Percentiles rank a stretch among this genome's conserved stretches.
Evolutionary conservation across 805 yeast genomes (phyloP).

Genomic region (Wickerhamiella cacticola): DNA sequence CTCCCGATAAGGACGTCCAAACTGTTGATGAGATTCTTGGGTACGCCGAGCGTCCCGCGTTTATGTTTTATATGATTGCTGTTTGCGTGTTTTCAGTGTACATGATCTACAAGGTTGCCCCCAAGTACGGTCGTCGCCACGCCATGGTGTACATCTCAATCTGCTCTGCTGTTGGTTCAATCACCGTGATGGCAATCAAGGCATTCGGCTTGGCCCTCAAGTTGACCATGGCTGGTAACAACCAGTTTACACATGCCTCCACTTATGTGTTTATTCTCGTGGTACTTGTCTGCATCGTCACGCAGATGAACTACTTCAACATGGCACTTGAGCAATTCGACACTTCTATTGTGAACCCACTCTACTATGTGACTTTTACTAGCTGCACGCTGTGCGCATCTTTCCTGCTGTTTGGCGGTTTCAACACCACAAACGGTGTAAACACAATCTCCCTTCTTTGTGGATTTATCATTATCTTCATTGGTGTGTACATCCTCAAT

Average conservation of each 20-base stretch:
- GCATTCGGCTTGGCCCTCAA: constrained; percentile 89
- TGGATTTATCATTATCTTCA: constrained; percentile 76
- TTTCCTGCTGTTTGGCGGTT: constrained; percentile 73
- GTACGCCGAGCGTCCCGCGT: constrained; percentile 66
- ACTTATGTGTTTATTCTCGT: constrained; percentile 71
- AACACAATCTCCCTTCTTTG: constrained; percentile 70
- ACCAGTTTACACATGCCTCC: constrained; percentile 74
- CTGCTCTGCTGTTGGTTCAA: constrained; percentile 82
- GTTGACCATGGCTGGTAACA: constrained; percentile 70
- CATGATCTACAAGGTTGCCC: constrained; percentile 76
- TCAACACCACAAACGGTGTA: constrained; percentile 69
- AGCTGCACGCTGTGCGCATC: constrained; percentile 79
- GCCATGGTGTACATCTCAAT: constrained; percentile 85
- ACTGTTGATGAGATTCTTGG: constrained; percentile 79
- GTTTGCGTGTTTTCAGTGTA: constrained; percentile 60
- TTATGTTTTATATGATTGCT: constrained; percentile 48
- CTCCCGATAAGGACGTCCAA: constrained; percentile 79
- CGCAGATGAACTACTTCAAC: constrained; percentile 90
- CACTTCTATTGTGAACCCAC: constrained; percentile 81
- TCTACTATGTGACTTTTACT: constrained; percentile 83
- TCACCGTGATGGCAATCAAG: constrained; percentile 82
- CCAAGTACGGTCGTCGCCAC: constrained; percentile 61
- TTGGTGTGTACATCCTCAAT: constrained; percentile 75
- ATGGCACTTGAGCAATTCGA: constrained; percentile 89
- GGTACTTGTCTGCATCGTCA: constrained; percentile 68